A percentile compares a stretch with the other conserved stretches of the same genome.
phyloP scores from a whole-genome alignment of 352 stramenopile genomes.

The Phytopythium aichiense region DNA sequence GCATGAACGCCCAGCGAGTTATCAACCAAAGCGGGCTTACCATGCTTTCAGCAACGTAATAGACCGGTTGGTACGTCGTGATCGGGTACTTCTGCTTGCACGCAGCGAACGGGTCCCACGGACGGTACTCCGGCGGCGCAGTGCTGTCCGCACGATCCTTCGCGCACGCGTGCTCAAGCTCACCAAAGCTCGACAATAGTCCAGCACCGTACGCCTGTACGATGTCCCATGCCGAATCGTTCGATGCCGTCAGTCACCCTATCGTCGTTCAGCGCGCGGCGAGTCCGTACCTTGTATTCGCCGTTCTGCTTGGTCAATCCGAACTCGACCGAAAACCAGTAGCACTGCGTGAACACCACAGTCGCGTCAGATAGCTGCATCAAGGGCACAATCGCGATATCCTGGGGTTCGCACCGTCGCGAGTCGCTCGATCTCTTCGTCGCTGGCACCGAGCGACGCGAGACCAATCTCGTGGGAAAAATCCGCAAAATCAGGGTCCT shows the following conservation, averaged over 20 bases:
- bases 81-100: constrained; percentile 96
- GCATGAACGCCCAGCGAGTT: background rate
- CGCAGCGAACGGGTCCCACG: constrained; percentile 93
- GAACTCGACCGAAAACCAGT: constrained; percentile 99
- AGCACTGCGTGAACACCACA: constrained; percentile 60
- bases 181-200: constrained; percentile 95
- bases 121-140: constrained; percentile 83
- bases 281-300: constrained; percentile 81
- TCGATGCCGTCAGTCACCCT: background rate
- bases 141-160: constrained; percentile 51
- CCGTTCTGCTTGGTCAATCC: constrained; percentile 92
- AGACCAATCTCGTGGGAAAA: constrained; percentile 97
- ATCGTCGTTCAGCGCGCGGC: background rate
- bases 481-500: constrained; percentile 96
- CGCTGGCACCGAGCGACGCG: constrained; percentile 92
- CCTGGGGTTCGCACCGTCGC: constrained; percentile 56
- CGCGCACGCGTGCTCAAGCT: constrained; percentile 95
- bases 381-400: background rate
- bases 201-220: constrained; percentile 93
- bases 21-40: constrained; percentile 16
- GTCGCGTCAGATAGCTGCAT: background rate
- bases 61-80: constrained; percentile 96
- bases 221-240: background rate
- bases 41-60: constrained; percentile 96
- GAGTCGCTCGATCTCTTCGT: constrained; percentile 94